Evolutionary conservation across 2,329 filamentous ascomycete species (phyloP), one percentile per base, ranked within the genome.

Genomic region (Elsinoe fawcettii): DNA sequence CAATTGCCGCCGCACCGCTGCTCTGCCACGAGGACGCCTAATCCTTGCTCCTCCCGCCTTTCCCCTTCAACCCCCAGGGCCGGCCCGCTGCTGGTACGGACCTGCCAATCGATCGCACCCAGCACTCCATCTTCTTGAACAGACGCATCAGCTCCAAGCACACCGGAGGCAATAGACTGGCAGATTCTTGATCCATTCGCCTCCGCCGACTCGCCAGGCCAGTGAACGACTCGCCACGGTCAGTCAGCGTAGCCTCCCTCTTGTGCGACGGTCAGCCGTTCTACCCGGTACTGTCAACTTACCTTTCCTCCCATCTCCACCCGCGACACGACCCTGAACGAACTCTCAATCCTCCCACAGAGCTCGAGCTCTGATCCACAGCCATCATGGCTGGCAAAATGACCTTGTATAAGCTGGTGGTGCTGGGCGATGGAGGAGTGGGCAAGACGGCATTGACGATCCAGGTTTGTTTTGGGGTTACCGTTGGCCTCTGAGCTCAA

Each of bases 401-500:
- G 69, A 71, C 69, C 22, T 59, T 71, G 61, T 95, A 96, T 76
- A 95, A 95, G 77, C 77, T 96, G 77, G 93, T 99, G 61, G 93
- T 97, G 62, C 90, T 99, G 64, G 93, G 93, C 67, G 93, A 95
- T 68, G 93, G 93, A 80, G 93, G 93, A 74, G 93, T 99, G 64
- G 93, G 93, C 77, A 99, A 99, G 81, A 97, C 92, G 61, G 97
- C 93, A 77, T 83, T 99, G 80, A 97, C 93, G 58, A 97, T 99
- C 70, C 93, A 97, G 60, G 60, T 60, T 55, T 36, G 58, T 60
- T 53, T 44, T 18, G 36, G 25, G 23, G 30, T n/a, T 30, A 49
- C 20, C n/a, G 32, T 36, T 51, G 11, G 54, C 18, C 18, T 46
- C 16, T 12, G 18, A 34, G 20, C 55, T 30, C 54, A 54, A 25